Base-by-base conservation (phyloP, 371 early-diverging fungal genomes). In the Globomyces sp. region DNA sequence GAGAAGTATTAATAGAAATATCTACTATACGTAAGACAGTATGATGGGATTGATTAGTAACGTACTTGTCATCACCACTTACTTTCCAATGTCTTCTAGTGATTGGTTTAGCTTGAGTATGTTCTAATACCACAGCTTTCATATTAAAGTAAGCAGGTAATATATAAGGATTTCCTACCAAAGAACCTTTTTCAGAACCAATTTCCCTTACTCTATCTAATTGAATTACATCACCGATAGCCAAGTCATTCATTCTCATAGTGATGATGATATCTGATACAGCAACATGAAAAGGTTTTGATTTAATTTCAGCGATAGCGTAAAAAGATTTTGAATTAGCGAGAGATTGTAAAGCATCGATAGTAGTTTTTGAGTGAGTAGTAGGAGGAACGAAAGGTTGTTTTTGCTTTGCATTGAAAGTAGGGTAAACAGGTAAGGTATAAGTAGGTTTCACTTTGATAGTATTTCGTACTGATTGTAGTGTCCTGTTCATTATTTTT, bases 71-170 rank as follows among this genome's bases (percentile, higher is more conserved):
- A 76, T 87, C 84, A 72, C 91, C 92, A 49, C 90, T 83, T 76
- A 91, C 91, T 84, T 93, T 91, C 86, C 88, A 89, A 82, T 93
- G 92, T 81, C 90, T 88, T 75, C 93, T 89, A 59, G 90, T 87
- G 24, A 90, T 90, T 58, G 85, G 86, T 58, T 87, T 84, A 49
- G 87, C 79, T 71, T 86, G 87, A 36, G 94, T 85, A 58, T 98
- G 95, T 77, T 98, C 96, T 57, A 94, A 84, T 1, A 94, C 94
- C 0, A 90, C 90, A 5, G 93, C 95, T 70, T 87, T 82, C 68
- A 98, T 88, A 57, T 77, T 77, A 71, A 82, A 90, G 57, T 86
- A 85, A 6, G 76, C 73, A 6, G 90, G 86, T 39, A 86, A 77
- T 34, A 98, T 84, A 65, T 87, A 92, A 39, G 96, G 98, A 65